These are phyloP conservation scores for Bipolaris cookei DNA, from an alignment of 2,329 filamentous ascomycete genomes.

Conservation along the genomic window DNA sequence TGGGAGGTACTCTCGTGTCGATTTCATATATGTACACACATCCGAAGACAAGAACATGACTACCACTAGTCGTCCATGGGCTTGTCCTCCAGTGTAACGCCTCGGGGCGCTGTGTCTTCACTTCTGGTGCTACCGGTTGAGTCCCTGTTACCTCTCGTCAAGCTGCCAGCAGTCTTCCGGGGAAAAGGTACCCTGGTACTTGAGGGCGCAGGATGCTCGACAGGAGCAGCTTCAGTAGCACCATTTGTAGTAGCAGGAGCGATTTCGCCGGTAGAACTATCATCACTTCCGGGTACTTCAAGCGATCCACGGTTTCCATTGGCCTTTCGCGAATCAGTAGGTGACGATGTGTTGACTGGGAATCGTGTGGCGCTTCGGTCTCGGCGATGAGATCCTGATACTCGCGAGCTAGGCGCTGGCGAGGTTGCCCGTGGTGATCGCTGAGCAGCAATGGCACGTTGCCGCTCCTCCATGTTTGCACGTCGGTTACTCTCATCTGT, in stretches of 20 bases:
- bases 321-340: slow-evolving; percentile 60
- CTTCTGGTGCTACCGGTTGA: slow-evolving; percentile 49
- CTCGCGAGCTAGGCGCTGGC: slow-evolving; percentile 66
- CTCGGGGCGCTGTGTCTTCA: slow-evolving; percentile 56
- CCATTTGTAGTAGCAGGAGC: slow-evolving; percentile 46
- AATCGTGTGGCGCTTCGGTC: slow-evolving; percentile 85
- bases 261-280: slow-evolving; percentile 48
- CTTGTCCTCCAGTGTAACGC: slow-evolving; percentile 74
- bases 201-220: slow-evolving; percentile 42
- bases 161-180: slow-evolving; percentile 45
- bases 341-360: slow-evolving; percentile 70
- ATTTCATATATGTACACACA: slow-evolving; percentile 7
- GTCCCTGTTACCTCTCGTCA: slow-evolving; percentile 47
- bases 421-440: slow-evolving; percentile 73
- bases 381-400: slow-evolving; percentile 59
- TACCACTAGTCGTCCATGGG: slow-evolving; percentile 73
- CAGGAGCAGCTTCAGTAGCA: slow-evolving; percentile 38
- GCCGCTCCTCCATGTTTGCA: slow-evolving; percentile 91
- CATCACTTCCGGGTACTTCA: slow-evolving; percentile 74
- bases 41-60: slow-evolving; percentile 13
- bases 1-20: slow-evolving; percentile 4
- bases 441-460: slow-evolving; percentile 73
- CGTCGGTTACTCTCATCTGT: slow-evolving; percentile 95
- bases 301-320: slow-evolving; percentile 70
- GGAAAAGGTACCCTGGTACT: slow-evolving; percentile 45